A percentile compares a stretch with the other conserved stretches of the same genome.
Conservation (phyloP, 257 asterid species). For the Solanum ossicruentum region DNA sequence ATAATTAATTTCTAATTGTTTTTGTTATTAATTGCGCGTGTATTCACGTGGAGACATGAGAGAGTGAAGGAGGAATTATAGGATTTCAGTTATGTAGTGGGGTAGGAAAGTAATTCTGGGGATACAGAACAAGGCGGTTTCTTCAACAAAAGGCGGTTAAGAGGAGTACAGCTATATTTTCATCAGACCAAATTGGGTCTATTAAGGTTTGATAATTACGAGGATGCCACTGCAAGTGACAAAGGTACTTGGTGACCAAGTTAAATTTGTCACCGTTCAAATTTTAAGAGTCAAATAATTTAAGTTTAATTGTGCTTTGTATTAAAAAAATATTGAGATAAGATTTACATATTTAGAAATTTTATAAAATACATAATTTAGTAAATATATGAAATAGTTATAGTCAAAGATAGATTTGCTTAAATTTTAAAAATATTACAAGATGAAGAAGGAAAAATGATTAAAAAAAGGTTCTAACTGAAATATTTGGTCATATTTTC, state of each 20-base stretch:
- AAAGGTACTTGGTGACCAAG: constrained; percentile 6
- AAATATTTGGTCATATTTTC: not conserved
- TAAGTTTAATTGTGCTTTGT: no score
- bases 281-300: not conserved
- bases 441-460: no score
- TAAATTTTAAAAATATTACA: not conserved
- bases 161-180: constrained; percentile 26
- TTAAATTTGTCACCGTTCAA: fast-evolving
- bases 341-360: no score
- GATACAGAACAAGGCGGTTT: constrained; percentile 23
- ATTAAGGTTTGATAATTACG: not conserved
- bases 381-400: no score
- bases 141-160: not conserved
- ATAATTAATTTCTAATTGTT: not conserved
- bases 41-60: not conserved
- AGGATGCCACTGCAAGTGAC: constrained; percentile 22
- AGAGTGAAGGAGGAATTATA: not conserved
- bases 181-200: constrained; percentile 2
- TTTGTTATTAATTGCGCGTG: not conserved
- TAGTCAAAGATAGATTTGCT: not conserved
- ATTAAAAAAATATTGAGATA: no score
- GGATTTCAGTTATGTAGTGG: not conserved
- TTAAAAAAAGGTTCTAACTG: not conserved
- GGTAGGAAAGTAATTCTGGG: constrained; percentile 20
- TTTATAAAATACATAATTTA: no score